Evolutionary conservation across 2,329 filamentous ascomycete species (phyloP), one percentile per base, ranked within the genome.

Genomic region (Pseudogymnoascus destructans): DNA sequence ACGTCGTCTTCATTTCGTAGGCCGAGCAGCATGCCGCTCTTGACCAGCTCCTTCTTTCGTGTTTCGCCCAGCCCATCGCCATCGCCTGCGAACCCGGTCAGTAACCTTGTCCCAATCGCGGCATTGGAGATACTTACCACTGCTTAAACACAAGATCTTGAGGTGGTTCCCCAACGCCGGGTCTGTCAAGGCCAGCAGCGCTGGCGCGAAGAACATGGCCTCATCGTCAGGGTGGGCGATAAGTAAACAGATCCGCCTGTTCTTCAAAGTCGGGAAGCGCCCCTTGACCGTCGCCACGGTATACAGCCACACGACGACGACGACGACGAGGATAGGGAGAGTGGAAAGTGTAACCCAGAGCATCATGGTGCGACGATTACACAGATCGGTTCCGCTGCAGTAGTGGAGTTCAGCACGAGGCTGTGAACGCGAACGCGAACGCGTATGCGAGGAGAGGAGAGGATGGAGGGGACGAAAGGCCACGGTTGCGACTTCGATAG

Each of bases 201-300:
- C 87, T 0, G 93, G 93, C 62, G 90, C 84, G 73, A 98, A 98
- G 78, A 98, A 98, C 93, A 98, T 98, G 71, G 92, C 93, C 75
- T 98, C 93, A 68, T 98, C 93, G 73, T 98, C 93, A 0, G 93
- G 93, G 73, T 98, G 93, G 19, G 93, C 93, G 67, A 98, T 97
- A 58, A 98, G 77, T 58, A 98, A 80, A 70, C 88, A 87, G 68
- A 98, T 89, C 67, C 88, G 84, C 78, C 95, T 95, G 74, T 89
- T 86, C 65, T 77, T 77, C 62, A 96, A 75, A 46, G 75, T 79
- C 3, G 89, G 87, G 65, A 88, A 80, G 30, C 77, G 73, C 23
- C 73, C 66, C 61, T 74, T 72, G 40, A 64, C 60, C 36, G 69
- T 62, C 32, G 64, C 59, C 58, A 69, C 67, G 8, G 69, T 71